Conservation (phyloP, 1,284 basidiomycete species). For the Microbotryomycetes sp. region DNA sequence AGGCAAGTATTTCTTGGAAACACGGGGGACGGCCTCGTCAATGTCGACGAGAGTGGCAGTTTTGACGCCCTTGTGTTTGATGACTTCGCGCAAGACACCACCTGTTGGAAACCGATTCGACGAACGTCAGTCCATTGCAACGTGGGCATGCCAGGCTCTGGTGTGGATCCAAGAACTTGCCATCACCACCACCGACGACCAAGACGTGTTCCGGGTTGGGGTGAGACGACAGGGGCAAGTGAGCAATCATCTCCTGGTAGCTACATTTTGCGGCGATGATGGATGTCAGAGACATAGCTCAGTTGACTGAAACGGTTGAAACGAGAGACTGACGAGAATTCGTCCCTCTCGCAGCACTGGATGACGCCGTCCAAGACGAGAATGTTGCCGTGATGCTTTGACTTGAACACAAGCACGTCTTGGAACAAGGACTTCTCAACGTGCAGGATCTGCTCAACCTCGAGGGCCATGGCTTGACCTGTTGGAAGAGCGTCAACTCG, state of each 20-base stretch:
- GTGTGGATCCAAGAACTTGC: slow-evolving; percentile 26
- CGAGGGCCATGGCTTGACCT: slow-evolving; percentile 86
- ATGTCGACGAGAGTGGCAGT: slow-evolving; percentile 95
- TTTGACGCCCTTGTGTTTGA: slow-evolving; percentile 89
- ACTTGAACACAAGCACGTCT: slow-evolving; percentile 94
- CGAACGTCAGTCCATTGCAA: not conserved
- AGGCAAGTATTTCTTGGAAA: slow-evolving; percentile 87
- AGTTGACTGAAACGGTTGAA: slow-evolving; percentile 2
- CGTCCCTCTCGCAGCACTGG: slow-evolving; percentile 84
- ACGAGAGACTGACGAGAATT: slow-evolving; percentile 75
- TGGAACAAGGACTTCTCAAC: slow-evolving; percentile 88
- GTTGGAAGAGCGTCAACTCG: not conserved
- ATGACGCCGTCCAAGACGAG: slow-evolving; percentile 93
- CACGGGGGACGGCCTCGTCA: slow-evolving; percentile 95
- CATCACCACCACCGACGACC: slow-evolving; percentile 84
- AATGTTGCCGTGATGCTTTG: slow-evolving; percentile 91
- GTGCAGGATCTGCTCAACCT: slow-evolving; percentile 93
- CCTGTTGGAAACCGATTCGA: slow-evolving; percentile 53
- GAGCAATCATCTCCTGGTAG: slow-evolving; percentile 99
- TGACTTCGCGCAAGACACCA: slow-evolving; percentile 91
- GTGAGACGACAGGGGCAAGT: slow-evolving; percentile 89
- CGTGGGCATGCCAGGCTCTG: not conserved
- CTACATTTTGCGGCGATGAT: slow-evolving; percentile 46
- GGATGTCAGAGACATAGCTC: not conserved
- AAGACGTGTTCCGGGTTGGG: slow-evolving; percentile 94